Percentiles rank a stretch among this genome's conserved stretches.
These are phyloP conservation scores for Hypoxylon sp. DNA, from an alignment of 2,329 filamentous ascomycete species.

Conservation along the genomic window DNA sequence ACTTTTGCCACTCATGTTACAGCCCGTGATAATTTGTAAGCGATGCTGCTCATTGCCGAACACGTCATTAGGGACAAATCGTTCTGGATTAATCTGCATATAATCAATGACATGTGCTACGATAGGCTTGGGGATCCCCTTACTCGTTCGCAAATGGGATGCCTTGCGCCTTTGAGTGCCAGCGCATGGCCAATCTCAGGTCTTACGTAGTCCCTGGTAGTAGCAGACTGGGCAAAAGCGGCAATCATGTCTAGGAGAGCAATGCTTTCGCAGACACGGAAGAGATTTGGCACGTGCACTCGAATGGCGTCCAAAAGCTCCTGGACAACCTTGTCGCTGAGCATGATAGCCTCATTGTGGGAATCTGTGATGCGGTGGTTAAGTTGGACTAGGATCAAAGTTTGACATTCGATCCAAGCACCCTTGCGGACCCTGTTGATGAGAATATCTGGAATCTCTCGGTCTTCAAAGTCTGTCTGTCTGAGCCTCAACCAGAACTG, in stretches of 20 bases:
- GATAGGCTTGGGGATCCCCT: conserved; percentile 4
- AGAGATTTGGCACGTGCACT: conserved; percentile 77
- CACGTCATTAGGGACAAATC: conserved; percentile 89
- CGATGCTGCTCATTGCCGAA: conserved; percentile 84
- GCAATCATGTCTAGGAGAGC: conserved; percentile 88
- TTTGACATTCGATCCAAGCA: conserved; percentile 87
- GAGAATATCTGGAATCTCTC: conserved; percentile 74
- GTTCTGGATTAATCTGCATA: conserved; percentile 68
- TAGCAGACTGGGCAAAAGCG: conserved; percentile 81
- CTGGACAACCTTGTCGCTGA: conserved; percentile 83
- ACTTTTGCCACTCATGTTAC: conserved; percentile 98
- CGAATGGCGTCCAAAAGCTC: conserved; percentile 80
- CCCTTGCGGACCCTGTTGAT: conserved; percentile 83
- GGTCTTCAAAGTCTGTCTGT: conserved; percentile 71
- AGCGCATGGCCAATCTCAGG: conserved; percentile 78
- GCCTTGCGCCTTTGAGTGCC: conserved; percentile 79
- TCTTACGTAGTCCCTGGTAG: conserved; percentile 69
- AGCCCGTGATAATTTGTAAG: conserved; percentile 94
- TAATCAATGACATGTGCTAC: conserved; percentile 15
- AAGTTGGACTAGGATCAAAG: conserved; percentile 83
- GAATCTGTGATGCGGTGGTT: conserved; percentile 83
- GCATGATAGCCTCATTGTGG: conserved; percentile 84
- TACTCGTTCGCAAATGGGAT: conserved; percentile 82
- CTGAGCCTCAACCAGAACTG: conserved; percentile 83
- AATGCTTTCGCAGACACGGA: conserved; percentile 87